Evolutionary conservation across 1,284 basidiomycete genomes (phyloP).

Genomic region (Marasmius oreades): DNA sequence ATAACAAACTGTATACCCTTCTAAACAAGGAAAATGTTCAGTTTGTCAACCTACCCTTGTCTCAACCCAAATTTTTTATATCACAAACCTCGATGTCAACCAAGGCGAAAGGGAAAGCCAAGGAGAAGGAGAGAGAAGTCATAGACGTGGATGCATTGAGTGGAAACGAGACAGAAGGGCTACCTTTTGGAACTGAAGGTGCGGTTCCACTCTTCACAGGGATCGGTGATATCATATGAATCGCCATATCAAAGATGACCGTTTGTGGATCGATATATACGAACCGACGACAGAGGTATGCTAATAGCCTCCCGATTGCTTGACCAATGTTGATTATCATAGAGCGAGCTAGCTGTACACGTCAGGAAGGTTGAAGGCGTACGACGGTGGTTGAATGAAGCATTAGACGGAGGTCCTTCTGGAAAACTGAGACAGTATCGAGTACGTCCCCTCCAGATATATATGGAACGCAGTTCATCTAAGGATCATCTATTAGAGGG

Average conservation of each 20-base stretch:
- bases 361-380: slow-evolving; percentile 85
- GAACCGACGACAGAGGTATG: slow-evolving; percentile 65
- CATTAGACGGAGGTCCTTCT: slow-evolving; percentile 67
- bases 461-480: background rate
- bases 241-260: slow-evolving; percentile 34
- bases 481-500: slow-evolving; percentile 48
- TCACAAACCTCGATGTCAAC: slow-evolving; percentile 17
- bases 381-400: slow-evolving; percentile 81
- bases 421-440: slow-evolving; percentile 74
- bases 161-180: slow-evolving; percentile 11
- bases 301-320: slow-evolving; percentile 1
- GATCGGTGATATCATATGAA: background rate
- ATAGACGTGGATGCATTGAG: slow-evolving; percentile 10
- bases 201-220: background rate
- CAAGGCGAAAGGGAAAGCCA: slow-evolving; percentile 49
- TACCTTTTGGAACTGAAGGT: background rate
- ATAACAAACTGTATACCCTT: too few relatives aligned
- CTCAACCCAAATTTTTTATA: slow-evolving; percentile 9
- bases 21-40: too few relatives aligned
- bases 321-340: slow-evolving; percentile 9
- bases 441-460: slow-evolving; percentile 40
- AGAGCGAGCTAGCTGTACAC: slow-evolving; percentile 88
- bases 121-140: slow-evolving; percentile 18
- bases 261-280: slow-evolving; percentile 78
- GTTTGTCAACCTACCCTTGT: slow-evolving; percentile 24